phyloP scores from a whole-genome alignment of 441 rosid genomes.

The Croton setiger region DNA sequence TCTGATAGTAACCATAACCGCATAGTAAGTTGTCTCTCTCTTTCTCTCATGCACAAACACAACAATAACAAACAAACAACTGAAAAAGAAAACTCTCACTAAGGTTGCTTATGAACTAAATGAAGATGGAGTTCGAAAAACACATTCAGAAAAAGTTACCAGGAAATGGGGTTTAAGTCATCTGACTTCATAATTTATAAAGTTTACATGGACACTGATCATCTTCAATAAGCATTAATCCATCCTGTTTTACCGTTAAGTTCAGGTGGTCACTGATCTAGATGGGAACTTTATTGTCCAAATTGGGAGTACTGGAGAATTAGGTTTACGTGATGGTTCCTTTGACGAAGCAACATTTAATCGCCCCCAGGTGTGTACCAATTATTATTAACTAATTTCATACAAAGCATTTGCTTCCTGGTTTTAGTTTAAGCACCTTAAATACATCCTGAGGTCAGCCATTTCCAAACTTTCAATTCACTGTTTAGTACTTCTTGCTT shows the following conservation, averaged over 20 bases:
- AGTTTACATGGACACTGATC: background rate
- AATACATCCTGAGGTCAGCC: background rate
- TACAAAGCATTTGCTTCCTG: background rate
- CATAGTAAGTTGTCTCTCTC: slow-evolving; percentile 53
- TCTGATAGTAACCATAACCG: slow-evolving; percentile 98
- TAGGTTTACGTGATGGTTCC: slow-evolving; percentile 78
- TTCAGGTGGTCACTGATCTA: slow-evolving; percentile 87
- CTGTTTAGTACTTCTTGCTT: slow-evolving; percentile 21
- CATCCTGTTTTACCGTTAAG: slow-evolving; percentile 18
- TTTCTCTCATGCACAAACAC: slow-evolving; percentile 20
- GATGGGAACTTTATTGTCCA: slow-evolving; percentile 82
- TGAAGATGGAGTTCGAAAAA: background rate
- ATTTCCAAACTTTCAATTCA: background rate
- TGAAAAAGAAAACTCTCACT: background rate
- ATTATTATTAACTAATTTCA: background rate
- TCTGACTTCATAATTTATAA: background rate
- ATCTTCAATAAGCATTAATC: background rate
- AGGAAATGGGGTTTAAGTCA: background rate
- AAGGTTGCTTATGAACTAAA: background rate
- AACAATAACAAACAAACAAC: background rate
- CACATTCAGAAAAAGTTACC: background rate
- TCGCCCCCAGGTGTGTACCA: slow-evolving; percentile 69
- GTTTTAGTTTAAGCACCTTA: background rate
- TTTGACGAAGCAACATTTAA: slow-evolving; percentile 82
- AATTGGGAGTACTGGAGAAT: slow-evolving; percentile 86